Evolutionary conservation across 345 rosid species (phyloP), one percentile per base, ranked within the genome.

Genomic region (Nephelium lappaceum): DNA sequence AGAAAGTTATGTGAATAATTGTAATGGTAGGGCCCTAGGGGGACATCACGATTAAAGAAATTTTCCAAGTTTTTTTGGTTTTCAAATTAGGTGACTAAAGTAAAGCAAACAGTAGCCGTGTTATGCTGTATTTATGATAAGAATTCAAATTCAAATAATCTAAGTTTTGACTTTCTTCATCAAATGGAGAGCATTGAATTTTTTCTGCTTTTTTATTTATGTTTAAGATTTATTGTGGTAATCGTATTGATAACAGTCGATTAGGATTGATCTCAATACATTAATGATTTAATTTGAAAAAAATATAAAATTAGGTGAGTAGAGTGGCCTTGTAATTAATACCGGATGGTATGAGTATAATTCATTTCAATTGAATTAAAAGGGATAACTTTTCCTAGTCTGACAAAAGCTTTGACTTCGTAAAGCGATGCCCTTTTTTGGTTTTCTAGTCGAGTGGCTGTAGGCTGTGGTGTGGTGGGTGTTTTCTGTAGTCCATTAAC

Each of bases 1-100:
- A 67, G 11, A 57, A 72, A 51, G 63, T 55, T 66, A 25, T 55
- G 69, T 25, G 9, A 66, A 77, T 78, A 65, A 42, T 75, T 71
- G 64, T 25, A n/a, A 31, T 61, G 66, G 70, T 67, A 10, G 64
- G 83, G 71, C 58, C 67, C 2, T 15, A 11, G 42, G 67, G 67
- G 65, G 58, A 41, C 73, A 53, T 16, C 2, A 23, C 41, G 12
- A 27, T 19, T 23, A 77, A 68, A 68, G 25, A 25, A 67, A 39
- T 8, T 49, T 14, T 67, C 21, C 23, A 4, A 15, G 42, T 67
- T 68, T 74, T 62, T 42, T 49, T 75, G 76, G 76, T 76, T 72
- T 64, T 57, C n/a, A 57, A 21, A 0, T n/a, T 7, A 57, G 62
- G 23, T n/a, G n/a, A 51, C 57, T 51, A 45, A 45, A 45, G 12